phyloP scores from a whole-genome alignment of 139 green algal genomes.

The Chlorella sp. region DNA sequence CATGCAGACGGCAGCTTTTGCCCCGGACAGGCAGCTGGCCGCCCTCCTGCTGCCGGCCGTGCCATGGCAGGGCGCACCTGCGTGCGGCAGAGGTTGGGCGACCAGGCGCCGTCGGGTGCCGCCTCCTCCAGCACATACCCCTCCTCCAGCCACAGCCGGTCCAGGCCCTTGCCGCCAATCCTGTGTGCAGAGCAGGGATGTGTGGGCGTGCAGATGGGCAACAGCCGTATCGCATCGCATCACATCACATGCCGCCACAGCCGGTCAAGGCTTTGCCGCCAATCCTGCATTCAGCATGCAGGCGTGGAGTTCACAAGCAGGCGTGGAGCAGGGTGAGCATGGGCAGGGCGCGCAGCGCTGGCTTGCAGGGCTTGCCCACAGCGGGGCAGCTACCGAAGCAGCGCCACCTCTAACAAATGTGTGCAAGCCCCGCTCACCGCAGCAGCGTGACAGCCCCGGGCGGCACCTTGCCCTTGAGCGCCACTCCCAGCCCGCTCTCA shows the following conservation, averaged over 20 bases:
- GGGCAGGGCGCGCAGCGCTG: too few relatives aligned
- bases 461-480: not conserved
- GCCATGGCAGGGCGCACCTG: constrained; percentile 9
- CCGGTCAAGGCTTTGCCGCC: not conserved
- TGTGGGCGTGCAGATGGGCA: too few relatives aligned
- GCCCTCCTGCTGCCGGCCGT: not conserved
- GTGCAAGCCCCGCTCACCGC: not conserved
- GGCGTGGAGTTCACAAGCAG: too few relatives aligned
- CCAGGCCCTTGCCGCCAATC: not conserved
- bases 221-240: too few relatives aligned
- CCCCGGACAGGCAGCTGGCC: not conserved
- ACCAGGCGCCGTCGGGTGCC: not conserved
- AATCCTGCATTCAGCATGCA: too few relatives aligned
- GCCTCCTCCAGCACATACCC: not conserved
- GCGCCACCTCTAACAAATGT: too few relatives aligned
- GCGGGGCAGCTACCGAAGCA: too few relatives aligned
- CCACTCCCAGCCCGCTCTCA: constrained; percentile 9
- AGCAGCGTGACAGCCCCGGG: constrained; percentile 1
- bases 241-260: constrained; percentile 17
- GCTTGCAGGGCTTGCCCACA: too few relatives aligned
- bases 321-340: too few relatives aligned
- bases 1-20: too few relatives aligned
- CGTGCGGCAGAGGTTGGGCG: constrained; percentile 9
- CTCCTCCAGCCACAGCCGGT: constrained; percentile 19
- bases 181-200: too few relatives aligned